These are phyloP conservation scores for Gossypium longicalyx DNA, from an alignment of 345 rosid species.

Conservation along the genomic window DNA sequence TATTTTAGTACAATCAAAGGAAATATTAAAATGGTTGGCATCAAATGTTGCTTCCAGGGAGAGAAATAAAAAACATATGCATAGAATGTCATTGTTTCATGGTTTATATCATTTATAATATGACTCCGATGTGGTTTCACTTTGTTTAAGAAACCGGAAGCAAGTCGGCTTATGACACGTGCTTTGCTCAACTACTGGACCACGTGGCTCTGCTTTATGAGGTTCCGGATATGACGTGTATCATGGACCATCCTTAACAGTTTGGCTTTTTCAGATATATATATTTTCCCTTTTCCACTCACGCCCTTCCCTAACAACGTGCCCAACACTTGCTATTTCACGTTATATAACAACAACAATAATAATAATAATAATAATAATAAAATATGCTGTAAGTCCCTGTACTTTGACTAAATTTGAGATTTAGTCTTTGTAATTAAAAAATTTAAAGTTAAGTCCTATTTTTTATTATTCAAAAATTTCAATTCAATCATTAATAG, in stretches of 20 bases:
- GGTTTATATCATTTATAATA: not conserved
- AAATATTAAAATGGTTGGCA: not conserved
- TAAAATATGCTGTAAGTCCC: too few species aligned
- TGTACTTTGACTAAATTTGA: too few species aligned
- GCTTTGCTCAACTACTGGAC: constrained; percentile 18
- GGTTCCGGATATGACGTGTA: constrained; percentile 25
- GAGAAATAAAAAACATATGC: not conserved
- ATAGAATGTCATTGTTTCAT: not conserved
- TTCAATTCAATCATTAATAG: too few species aligned
- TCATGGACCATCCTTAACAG: constrained; percentile 19
- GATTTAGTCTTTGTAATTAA: too few species aligned
- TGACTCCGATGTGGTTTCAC: not conserved
- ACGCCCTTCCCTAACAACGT: not conserved
- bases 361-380: too few species aligned
- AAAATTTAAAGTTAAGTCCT: too few species aligned
- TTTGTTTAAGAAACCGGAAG: constrained; percentile 16
- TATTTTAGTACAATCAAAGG: not conserved
- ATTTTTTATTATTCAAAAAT: too few species aligned
- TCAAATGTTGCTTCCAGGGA: not conserved
- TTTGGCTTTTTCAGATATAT: constrained; percentile 2
- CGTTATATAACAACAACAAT: not conserved
- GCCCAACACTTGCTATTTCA: not conserved
- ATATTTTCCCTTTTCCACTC: not conserved
- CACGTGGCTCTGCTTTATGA: constrained; percentile 31
- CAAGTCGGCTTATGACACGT: constrained; percentile 29